Base-by-base conservation (phyloP, 768 basidiomycete species). In the Boletus rex-veris region DNA sequence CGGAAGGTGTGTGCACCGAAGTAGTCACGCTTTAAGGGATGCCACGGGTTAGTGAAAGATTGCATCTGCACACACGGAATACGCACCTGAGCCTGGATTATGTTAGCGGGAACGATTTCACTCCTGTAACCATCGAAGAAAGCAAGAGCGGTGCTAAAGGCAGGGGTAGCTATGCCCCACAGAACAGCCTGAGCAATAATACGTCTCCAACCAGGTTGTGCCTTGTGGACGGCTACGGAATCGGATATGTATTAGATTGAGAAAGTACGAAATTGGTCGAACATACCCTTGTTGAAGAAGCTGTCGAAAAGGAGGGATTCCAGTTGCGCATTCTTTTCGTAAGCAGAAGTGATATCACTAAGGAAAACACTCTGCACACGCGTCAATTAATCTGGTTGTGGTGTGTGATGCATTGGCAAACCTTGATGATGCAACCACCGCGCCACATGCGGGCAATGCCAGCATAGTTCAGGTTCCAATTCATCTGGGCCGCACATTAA, bases 361-460 rank as follows among this genome's bases (percentile, higher is more conserved):
- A 98, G 81, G 86, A 98, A 97, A 64, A 98, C 95, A 65, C 85
- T 88, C 87, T 45, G 50, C n/a, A 39, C 21, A 31, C 15, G 33
- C 18, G 30, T 68, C 46, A 63, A 46, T 51, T 19, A 19, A 50
- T 47, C 11, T 19, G 37, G 14, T 14, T 38, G 35, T 47, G n/a
- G 12, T 67, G 64, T 46, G 56, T 50, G 37, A 42, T 46, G 19
- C 33, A 19, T 18, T 1, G 40, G 51, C 64, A 45, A 42, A 84
- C 89, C 83, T 96, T 96, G 82, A 99, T 98, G 74, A 99, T 99
- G 74, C 96, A 98, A 61, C 97, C 97, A 61, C 97, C 97, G 66
- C 96, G 92, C 97, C 97, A 99, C 94, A 99, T 99, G 63, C 80
- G 84, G 33, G 97, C 97, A 68, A 99, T 98, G 57, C 94, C 95